Evolutionary conservation across 176 grass and related monocot genomes (phyloP), one percentile per base, ranked within the genome.

Genomic region (Aegilops umbellulata): DNA sequence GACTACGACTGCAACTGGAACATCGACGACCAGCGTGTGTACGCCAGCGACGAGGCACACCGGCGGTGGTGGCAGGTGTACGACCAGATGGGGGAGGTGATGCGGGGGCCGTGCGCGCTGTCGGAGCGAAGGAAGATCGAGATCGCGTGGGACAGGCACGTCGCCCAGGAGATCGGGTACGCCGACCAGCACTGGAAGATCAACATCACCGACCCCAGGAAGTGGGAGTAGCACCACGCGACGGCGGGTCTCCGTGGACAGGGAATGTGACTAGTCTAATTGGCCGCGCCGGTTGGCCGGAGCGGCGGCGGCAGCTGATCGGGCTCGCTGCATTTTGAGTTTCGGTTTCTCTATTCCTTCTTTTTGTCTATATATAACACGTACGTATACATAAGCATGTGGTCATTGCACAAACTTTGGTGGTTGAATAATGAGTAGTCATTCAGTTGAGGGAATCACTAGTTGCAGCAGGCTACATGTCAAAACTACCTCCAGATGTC

Each of bases 1-100:
- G 96, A 95, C 85, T 94, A 95, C 87, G 96, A 95, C 86, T 98
- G 96, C 86, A 98, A 98, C 88, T 95, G 93, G 96, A 90, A 92
- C 88, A 62, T 90, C 17, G 86, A 12, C 9, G 76, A 91, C 85
- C 93, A 92, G 88, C 47, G 91, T 7, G 86, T 88, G 60, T 98
- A 95, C 57, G 96, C 96, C 34, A 95, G 92, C 86, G 96, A 98
- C 65, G 86, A 32, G 22, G 96, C 94, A 22, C 90, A 95, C 85
- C 15, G 13, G 14, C 72, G 86, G 39, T 98, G 96, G 96, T 98
- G 96, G 96, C 80, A 88, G 85, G 68, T 95, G 75, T 91, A 98
- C 42, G 94, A 98, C 80, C 70, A 49, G 25, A 94, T 98, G 93
- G 92, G 87, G 14, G 88, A 94, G 63, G 65, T 10, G 36, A 85